Conservation (phyloP, 345 rosid genomes). For the Murraya paniculata region DNA sequence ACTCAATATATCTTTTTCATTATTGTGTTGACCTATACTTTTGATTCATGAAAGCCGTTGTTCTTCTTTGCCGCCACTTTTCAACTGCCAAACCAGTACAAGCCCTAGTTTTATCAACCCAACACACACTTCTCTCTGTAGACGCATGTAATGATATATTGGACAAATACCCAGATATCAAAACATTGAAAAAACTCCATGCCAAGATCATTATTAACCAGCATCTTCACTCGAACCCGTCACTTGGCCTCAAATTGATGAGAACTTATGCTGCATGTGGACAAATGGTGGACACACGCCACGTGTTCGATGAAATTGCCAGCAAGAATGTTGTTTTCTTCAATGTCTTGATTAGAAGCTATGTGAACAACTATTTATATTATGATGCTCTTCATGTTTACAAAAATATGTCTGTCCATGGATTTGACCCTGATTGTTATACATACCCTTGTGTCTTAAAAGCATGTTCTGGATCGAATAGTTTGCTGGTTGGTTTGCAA, state of each 20-base stretch:
- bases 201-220: conserved; percentile 32
- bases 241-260: conserved; percentile 62
- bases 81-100: conserved; percentile 17
- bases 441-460: conserved; percentile 71
- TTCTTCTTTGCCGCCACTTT: conserved; percentile 30
- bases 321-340: conserved; percentile 61
- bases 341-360: conserved; percentile 78
- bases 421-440: conserved; percentile 56
- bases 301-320: conserved; percentile 63
- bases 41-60: conserved; percentile 41
- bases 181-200: conserved; percentile 47
- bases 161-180: conserved; percentile 51
- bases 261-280: conserved; percentile 48
- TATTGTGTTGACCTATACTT: background rate
- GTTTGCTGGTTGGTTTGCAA: conserved; percentile 51
- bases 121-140: conserved; percentile 20
- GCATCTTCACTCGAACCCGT: conserved; percentile 30
- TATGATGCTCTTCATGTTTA: conserved; percentile 45
- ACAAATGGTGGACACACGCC: conserved; percentile 47
- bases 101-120: conserved; percentile 17
- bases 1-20: background rate
- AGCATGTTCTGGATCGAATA: conserved; percentile 61
- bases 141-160: conserved; percentile 38
- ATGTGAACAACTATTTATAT: conserved; percentile 44
- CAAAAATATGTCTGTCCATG: conserved; percentile 36